phyloP scores from a whole-genome alignment of 768 basidiomycete genomes.

The Hygrocybe punicea region DNA sequence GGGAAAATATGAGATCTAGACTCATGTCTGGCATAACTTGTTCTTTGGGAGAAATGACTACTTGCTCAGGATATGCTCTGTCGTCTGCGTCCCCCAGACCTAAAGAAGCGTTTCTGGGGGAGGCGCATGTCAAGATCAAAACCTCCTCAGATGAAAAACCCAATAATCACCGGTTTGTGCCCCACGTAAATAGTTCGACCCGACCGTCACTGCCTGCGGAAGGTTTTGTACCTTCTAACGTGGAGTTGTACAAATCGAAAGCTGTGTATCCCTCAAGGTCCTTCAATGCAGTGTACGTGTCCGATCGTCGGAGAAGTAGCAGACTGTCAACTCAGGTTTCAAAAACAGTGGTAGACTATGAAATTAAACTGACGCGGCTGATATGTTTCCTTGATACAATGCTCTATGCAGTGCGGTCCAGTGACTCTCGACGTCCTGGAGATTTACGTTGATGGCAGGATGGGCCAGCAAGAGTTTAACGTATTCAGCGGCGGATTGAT shows the following conservation, averaged over 20 bases:
- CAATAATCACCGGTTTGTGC: slow-evolving; percentile 60
- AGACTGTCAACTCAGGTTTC: slow-evolving; percentile 44
- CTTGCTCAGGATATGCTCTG: slow-evolving; percentile 72
- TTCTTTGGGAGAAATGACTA: slow-evolving; percentile 48
- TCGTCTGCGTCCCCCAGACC: slow-evolving; percentile 81
- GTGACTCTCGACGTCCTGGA: slow-evolving; percentile 76
- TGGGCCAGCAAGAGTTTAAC: slow-evolving; percentile 72
- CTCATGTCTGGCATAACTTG: slow-evolving; percentile 21
- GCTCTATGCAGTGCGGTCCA: slow-evolving; percentile 93
- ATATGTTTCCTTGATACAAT: slow-evolving; percentile 73
- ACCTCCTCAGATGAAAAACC: slow-evolving; percentile 2
- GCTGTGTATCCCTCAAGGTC: slow-evolving; percentile 89
- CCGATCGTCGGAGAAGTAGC: slow-evolving; percentile 68
- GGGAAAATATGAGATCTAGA: slow-evolving; percentile 53
- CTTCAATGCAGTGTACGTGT: slow-evolving; percentile 69
- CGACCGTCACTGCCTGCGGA: slow-evolving; percentile 28
- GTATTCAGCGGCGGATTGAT: slow-evolving; percentile 67
- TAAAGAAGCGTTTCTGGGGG: slow-evolving; percentile 74
- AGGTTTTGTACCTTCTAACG: slow-evolving; percentile 71
- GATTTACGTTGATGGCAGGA: slow-evolving; percentile 73
- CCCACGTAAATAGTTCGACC: slow-evolving; percentile 64
- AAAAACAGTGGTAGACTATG: slow-evolving; percentile 1
- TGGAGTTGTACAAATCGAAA: slow-evolving; percentile 91
- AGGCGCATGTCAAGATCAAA: neutral
- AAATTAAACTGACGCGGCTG: slow-evolving; percentile 52